Evolutionary conservation across 2,329 filamentous ascomycete genomes (phyloP).

Genomic region (Pseudopithomyces chartarum): DNA sequence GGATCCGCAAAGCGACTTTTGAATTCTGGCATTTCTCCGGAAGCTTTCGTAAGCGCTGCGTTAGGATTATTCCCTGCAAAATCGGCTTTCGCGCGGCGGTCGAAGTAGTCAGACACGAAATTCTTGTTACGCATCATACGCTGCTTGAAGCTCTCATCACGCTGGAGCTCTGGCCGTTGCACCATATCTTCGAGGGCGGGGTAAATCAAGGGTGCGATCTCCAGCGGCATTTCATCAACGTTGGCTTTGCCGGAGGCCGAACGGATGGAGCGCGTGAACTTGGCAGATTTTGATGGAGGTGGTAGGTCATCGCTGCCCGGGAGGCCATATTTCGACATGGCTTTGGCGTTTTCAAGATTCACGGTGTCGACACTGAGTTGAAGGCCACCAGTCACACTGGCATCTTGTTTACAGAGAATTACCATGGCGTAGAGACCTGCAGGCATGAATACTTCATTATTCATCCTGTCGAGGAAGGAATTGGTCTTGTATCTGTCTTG

Average conservation of each 20-base stretch:
- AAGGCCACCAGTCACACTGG: constrained; percentile 46
- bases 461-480: constrained; percentile 61
- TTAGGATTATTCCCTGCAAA: constrained; percentile 49
- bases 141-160: constrained; percentile 26
- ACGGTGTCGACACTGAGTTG: constrained; percentile 44
- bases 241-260: constrained; percentile 27
- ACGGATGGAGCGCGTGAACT: constrained; percentile 17
- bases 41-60: constrained; percentile 32
- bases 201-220: constrained; percentile 48
- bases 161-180: constrained; percentile 12
- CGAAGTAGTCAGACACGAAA: constrained; percentile 56
- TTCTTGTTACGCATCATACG: constrained; percentile 40
- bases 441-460: constrained; percentile 62
- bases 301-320: constrained; percentile 42
- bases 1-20: constrained; percentile 57
- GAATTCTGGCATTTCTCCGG: constrained; percentile 42
- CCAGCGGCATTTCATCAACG: constrained; percentile 46
- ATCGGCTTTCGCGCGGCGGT: constrained; percentile 54
- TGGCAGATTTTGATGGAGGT: constrained; percentile 24
- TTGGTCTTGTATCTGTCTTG: constrained; percentile 52
- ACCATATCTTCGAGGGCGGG: constrained; percentile 41
- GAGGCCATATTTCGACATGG: constrained; percentile 19
- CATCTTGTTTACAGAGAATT: constrained; percentile 57
- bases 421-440: constrained; percentile 61
- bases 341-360: constrained; percentile 35